phyloP scores from a whole-genome alignment of 768 basidiomycete genomes.

The Podaxis mareebaensis region DNA sequence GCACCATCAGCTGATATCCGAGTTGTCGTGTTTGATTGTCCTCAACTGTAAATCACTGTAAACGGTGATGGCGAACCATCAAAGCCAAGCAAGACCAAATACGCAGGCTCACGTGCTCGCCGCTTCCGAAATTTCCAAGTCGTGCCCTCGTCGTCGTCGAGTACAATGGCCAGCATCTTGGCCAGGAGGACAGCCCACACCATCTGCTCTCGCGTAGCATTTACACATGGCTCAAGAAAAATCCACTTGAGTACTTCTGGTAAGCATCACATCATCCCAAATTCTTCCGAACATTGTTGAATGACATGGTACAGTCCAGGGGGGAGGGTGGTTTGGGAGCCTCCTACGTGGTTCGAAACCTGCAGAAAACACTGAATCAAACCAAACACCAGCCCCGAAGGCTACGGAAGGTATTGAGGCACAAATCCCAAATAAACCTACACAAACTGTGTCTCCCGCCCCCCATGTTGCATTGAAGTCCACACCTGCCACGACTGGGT shows the following conservation, averaged over 20 bases:
- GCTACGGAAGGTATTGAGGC: not conserved
- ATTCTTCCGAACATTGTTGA: not conserved
- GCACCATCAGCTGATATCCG: too few relatives aligned
- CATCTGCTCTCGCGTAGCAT: not conserved
- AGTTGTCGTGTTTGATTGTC: too few relatives aligned
- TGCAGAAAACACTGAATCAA: not conserved
- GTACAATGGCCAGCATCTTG: constrained; percentile 6
- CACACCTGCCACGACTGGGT: not conserved
- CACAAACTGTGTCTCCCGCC: not conserved
- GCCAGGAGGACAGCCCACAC: constrained; percentile 2
- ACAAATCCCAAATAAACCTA: not conserved
- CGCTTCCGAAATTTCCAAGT: constrained; percentile 3
- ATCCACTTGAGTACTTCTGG: not conserved
- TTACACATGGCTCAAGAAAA: not conserved
- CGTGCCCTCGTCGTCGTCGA: constrained; percentile 6
- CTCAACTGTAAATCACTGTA: too few relatives aligned
- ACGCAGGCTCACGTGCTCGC: constrained; percentile 1
- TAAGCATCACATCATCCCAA: not conserved
- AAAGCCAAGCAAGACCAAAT: not conserved
- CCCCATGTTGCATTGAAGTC: not conserved
- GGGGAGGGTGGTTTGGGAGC: constrained; percentile 2
- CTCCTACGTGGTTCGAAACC: not conserved
- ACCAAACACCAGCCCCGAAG: not conserved
- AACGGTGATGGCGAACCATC: too few relatives aligned
- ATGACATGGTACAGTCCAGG: not conserved